Base-by-base conservation (phyloP, 2,329 filamentous ascomycete genomes). In the Cladosporium sp. region DNA sequence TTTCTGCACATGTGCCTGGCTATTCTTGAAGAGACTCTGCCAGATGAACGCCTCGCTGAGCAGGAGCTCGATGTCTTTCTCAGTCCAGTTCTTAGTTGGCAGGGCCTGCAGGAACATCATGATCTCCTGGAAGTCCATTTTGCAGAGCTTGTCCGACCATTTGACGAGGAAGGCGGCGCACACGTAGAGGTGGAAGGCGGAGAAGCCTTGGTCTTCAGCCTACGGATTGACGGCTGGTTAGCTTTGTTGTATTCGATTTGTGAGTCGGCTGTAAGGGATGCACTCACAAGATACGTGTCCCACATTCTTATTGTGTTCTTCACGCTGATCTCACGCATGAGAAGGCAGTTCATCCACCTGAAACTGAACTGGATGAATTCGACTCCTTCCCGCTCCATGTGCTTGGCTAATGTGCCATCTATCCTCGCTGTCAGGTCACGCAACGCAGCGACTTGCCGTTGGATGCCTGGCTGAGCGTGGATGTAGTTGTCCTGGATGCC, bases 291-390 rank as follows among this genome's bases (percentile, higher is more conserved):
- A 73, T 98, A 98, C 22, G 93, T 98, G 71, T 98, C 93, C 93
- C 93, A 98, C 93, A 98, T 98, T 61, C 93, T 81, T 58, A 98
- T 95, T 0, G 90, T 96, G 68, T 96, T 97, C 69, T 85, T 88
- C 53, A 98, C 92, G 67, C 87, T 95, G 59, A 98, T 87, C 73
- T 98, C 93, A 58, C 93, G 82, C 93, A 98, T 98, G 59, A 98
- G 77, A 49, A 98, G 81, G 70, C 93, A 98, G 66, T 98, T 98
- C 93, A 98, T 98, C 93, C 93, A 98, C 53, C 93, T 81, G 69
- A 98, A 98, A 71, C 90, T 96, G 72, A 98, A 98, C 67, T 98
- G 93, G 64, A 98, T 98, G 66, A 98, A 98, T 68, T 98, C 93
- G 28, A 98, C 89, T 32, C 90, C 86, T 70, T 97, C 90, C 19